phyloP scores from a whole-genome alignment of 164 flowering plant species.

The Dillenia turbinata region DNA sequence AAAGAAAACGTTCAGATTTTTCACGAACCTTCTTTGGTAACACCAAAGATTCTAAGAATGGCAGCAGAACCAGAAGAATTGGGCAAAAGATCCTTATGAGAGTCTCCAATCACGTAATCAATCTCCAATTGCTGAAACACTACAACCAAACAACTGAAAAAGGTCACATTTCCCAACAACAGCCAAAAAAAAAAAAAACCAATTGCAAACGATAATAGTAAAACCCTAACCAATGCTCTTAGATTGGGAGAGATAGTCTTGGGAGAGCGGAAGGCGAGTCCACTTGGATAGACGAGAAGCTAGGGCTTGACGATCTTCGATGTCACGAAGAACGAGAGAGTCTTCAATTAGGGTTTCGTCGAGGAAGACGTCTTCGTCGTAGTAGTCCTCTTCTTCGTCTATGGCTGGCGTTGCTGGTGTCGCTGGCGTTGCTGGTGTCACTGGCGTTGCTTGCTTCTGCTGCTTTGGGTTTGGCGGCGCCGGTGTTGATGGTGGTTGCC shows the following conservation, averaged over 20 bases:
- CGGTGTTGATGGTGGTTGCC: too few relatives aligned
- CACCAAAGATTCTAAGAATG: conserved; percentile 90
- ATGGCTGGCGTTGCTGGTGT: conserved; percentile 11
- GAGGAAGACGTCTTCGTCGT: conserved; percentile 85
- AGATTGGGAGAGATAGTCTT: conserved; percentile 38
- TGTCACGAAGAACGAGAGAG: conserved; percentile 42
- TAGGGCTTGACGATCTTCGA: conserved; percentile 49
- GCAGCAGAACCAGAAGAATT: conserved; percentile 71
- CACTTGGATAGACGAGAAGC: conserved; percentile 61
- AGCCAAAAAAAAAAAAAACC: conserved; percentile 11
- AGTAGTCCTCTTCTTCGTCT: conserved; percentile 81
- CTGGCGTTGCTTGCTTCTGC: too few relatives aligned
- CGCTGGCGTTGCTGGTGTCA: not conserved
- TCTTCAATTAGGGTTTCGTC: conserved; percentile 86
- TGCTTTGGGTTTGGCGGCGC: too few relatives aligned
- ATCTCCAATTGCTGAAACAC: conserved; percentile 97
- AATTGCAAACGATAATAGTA: not conserved
- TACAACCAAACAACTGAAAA: conserved; percentile 15
- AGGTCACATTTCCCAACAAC: not conserved
- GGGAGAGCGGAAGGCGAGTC: conserved; percentile 71
- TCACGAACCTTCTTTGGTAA: conserved; percentile 75
- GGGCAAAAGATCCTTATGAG: conserved; percentile 55
- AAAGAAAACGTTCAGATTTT: not conserved
- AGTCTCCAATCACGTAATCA: conserved; percentile 86
- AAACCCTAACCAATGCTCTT: conserved; percentile 42